Conservation (phyloP, 441 rosid genomes). For the Lepidium campestre region DNA sequence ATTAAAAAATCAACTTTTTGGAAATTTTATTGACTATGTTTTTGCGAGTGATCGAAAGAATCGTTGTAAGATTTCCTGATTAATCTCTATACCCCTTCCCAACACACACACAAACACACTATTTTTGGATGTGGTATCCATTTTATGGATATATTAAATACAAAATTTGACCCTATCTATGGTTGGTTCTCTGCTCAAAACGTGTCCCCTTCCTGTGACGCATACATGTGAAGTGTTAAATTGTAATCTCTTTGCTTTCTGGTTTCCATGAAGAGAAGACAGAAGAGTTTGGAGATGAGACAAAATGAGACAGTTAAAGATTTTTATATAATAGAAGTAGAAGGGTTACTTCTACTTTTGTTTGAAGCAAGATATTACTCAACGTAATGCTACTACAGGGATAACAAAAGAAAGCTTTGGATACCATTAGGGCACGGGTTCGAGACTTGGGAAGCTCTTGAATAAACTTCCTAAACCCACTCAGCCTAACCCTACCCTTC, state of each 20-base stretch:
- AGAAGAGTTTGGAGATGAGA: conserved; percentile 29
- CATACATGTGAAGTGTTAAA: conserved; percentile 3
- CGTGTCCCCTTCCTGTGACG: conserved; percentile 9
- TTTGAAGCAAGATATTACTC: neutral
- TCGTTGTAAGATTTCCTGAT: conserved; percentile 5
- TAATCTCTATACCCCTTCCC: conserved; percentile 1
- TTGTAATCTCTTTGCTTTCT: conserved; percentile 31
- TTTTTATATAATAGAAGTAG: neutral
- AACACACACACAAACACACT: neutral
- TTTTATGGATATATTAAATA: neutral
- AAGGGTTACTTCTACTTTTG: conserved; percentile 3
- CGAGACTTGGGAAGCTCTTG: conserved; percentile 90
- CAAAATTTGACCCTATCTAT: conserved; percentile 4
- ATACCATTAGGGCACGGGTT: conserved; percentile 93
- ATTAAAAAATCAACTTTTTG: neutral
- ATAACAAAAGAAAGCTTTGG: conserved; percentile 40
- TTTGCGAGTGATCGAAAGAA: neutral
- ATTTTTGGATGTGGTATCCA: neutral
- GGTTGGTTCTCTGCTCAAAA: conserved; percentile 10
- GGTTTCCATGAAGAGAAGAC: conserved; percentile 33
- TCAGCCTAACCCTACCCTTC: conserved; percentile 87
- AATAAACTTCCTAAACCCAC: conserved; percentile 90
- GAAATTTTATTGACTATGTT: neutral
- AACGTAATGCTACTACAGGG: conserved; percentile 21
- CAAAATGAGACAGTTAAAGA: neutral